Evolutionary conservation across 2,329 filamentous ascomycete species (phyloP), one percentile per base, ranked within the genome.

Genomic region (Clonostachys sp.): DNA sequence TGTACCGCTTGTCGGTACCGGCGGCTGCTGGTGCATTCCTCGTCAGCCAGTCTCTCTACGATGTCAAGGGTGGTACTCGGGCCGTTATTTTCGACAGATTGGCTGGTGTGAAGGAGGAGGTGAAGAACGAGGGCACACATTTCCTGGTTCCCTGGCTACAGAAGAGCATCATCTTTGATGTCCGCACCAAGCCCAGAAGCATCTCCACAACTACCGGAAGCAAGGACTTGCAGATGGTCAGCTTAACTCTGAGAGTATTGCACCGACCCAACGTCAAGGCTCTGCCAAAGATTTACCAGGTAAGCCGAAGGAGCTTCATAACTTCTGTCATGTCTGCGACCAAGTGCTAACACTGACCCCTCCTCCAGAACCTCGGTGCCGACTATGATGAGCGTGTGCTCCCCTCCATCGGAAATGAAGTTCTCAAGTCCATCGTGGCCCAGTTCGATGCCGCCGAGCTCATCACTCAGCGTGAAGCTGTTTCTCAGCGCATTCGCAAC

Each of bases 191-290:
- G 80, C 94, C 94, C 52, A 83, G 94, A 65, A 97, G 96, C 69
- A 97, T 99, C 67, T 89, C 88, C 56, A 99, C 94, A 30, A 99
- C 94, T 20, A 99, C 94, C 12, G 94, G 94, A 50, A 92, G 87
- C 80, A 99, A 99, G 83, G 94, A 99, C 74, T 72, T 99, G 78
- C 94, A 99, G 77, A 99, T 99, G 94, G 94, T 99, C 63, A 96
- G 91, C 80, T 80, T 99, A 78, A 99, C 94, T 46, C 80, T 99
- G 66, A 83, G 94, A 70, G 94, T 99, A 55, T 73, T 99, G 68
- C 92, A 97, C 74, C 81, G 95, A 59, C 94, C 95, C 6, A 92
- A 96, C 48, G 92, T 99, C 60, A 84, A 89, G 77, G 83, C 86
- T 60, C 76, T 99, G 64, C 95, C 94, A 51, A 95, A 92, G 76